Evolutionary conservation across 169 alveolate genomes (phyloP).

Genomic region (Cryptosporidium baileyi): DNA sequence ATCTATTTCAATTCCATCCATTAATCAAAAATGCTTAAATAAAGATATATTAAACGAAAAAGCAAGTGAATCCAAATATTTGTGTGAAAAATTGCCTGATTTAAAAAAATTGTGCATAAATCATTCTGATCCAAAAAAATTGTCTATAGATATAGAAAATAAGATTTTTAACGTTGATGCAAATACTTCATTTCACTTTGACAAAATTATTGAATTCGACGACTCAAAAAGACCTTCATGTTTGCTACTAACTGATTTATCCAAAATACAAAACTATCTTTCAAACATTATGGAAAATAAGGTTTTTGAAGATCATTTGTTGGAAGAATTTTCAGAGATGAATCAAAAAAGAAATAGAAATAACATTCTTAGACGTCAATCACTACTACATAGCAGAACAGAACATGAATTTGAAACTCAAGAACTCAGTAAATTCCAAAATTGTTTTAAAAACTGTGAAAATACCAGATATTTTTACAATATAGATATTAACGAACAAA

Average conservation of each 20-base stretch:
- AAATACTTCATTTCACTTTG: background rate
- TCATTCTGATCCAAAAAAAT: background rate
- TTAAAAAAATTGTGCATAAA: background rate
- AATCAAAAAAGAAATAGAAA: background rate
- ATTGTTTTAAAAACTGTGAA: background rate
- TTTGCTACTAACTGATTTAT: slow-evolving; percentile 23
- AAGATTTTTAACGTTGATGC: background rate
- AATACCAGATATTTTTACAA: background rate
- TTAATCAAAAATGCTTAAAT: background rate
- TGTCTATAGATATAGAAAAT: background rate
- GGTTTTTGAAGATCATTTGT: background rate
- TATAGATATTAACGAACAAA: slow-evolving; percentile 43
- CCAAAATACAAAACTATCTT: background rate
- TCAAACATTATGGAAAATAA: slow-evolving; percentile 5
- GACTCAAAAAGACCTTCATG: slow-evolving; percentile 60
- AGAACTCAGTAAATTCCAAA: background rate
- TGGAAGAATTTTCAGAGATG: background rate
- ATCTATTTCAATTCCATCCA: slow-evolving; percentile 27
- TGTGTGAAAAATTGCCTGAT: background rate
- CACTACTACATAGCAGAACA: background rate
- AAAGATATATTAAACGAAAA: background rate
- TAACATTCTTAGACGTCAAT: slow-evolving; percentile 31
- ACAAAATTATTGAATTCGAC: slow-evolving; percentile 48
- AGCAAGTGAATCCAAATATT: background rate
- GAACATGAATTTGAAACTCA: background rate